phyloP scores from a whole-genome alignment of 202 grass and related monocot genomes.

The Musa balbisiana region DNA sequence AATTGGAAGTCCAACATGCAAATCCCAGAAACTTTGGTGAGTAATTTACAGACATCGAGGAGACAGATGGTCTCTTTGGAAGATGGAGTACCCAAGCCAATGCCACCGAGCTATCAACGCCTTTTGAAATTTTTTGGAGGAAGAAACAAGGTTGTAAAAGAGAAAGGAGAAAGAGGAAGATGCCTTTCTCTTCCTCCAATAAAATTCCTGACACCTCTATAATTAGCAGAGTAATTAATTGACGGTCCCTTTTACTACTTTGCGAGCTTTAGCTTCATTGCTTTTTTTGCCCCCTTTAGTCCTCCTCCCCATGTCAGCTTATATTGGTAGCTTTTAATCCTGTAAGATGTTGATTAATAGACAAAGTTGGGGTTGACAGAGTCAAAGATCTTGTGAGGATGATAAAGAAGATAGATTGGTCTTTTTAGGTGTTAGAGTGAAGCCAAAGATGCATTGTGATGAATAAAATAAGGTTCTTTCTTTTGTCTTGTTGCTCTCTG shows the following conservation, averaged over 20 bases:
- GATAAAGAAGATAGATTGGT: neutral
- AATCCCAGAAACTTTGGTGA: neutral
- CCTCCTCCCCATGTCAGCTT: neutral
- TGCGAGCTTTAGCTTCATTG: neutral
- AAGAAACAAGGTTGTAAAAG: slow-evolving; percentile 11
- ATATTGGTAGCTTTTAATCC: neutral
- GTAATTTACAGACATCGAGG: neutral
- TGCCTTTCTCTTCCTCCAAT: slow-evolving; percentile 54
- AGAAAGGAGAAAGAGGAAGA: slow-evolving; percentile 3
- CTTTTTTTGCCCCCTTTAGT: neutral
- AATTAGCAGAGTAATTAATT: slow-evolving; percentile 3
- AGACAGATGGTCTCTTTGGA: neutral
- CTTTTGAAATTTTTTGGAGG: slow-evolving; percentile 1
- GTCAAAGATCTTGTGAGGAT: neutral
- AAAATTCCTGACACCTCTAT: slow-evolving; percentile 31
- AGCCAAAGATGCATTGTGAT: neutral
- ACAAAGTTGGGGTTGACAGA: too few species aligned
- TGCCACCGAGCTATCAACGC: neutral
- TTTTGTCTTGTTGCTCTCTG: slow-evolving; percentile 37
- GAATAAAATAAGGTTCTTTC: neutral
- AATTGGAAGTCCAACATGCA: too few species aligned
- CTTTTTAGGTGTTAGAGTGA: too few species aligned
- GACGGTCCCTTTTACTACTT: neutral
- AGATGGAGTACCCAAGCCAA: neutral
- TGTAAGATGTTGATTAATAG: too few species aligned